A percentile compares a stretch with the other conserved stretches of the same genome.
These are phyloP conservation scores for Aspergillus olivimuriae DNA, from an alignment of 495 filamentous ascomycete genomes.

Conservation along the genomic window DNA sequence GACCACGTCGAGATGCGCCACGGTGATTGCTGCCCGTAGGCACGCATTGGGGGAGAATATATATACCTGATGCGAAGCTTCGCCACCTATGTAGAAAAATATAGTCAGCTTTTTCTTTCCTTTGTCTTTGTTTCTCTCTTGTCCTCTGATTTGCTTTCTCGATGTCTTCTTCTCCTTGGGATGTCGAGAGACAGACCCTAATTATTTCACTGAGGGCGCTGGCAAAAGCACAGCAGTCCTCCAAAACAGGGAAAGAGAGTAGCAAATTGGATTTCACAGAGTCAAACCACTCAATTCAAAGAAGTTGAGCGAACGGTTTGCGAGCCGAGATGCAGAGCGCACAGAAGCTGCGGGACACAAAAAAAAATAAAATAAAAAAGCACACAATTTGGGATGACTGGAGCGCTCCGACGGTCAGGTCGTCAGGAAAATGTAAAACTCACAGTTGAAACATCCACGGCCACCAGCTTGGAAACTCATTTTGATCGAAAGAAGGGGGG, in stretches of 20 bases:
- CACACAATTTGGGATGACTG: too few species aligned
- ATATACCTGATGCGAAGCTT: constrained; percentile 62
- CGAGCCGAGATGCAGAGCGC: not conserved
- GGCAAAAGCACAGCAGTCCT: too few species aligned
- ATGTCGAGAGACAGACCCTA: too few species aligned
- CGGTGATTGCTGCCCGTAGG: too few species aligned
- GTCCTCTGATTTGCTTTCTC: not conserved
- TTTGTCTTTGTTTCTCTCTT: constrained; percentile 8
- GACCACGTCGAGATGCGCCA: constrained; percentile 4
- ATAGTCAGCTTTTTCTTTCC: constrained; percentile 13
- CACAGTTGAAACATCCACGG: constrained; percentile 78
- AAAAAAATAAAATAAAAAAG: too few species aligned
- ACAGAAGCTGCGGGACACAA: constrained; percentile 4
- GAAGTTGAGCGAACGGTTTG: too few species aligned
- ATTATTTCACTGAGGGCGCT: too few species aligned
- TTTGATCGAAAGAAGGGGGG: constrained; percentile 12
- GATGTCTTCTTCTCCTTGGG: not conserved
- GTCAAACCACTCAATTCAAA: too few species aligned
- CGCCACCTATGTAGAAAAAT: constrained; percentile 52
- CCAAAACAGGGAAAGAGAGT: too few species aligned
- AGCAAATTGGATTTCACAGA: too few species aligned
- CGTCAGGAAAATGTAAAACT: constrained; percentile 31
- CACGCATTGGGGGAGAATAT: constrained; percentile 10
- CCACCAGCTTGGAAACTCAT: constrained; percentile 49
- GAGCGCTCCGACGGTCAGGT: not conserved